Evolutionary conservation across 257 asterid species (phyloP), one percentile per base, ranked within the genome.

Genomic region (Phtheirospermum japonicum): DNA sequence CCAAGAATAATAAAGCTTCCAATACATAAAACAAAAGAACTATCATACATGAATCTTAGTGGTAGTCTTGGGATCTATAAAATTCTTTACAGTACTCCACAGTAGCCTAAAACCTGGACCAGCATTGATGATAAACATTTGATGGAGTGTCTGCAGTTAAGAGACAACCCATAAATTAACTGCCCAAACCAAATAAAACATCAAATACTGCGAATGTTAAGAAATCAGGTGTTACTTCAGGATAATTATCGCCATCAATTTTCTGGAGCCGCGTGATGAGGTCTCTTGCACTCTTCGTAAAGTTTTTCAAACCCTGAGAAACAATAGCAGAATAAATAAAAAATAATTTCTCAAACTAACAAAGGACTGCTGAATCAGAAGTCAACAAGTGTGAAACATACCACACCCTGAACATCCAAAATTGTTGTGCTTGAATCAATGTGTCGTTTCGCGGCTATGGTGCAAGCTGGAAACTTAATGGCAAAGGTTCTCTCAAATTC

Each of bases 341-440:
- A 14, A 52, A 23, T 50, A 64, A 43, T 12, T 36, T 52, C 63
- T 37, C 32, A 53, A 42, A 65, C 32, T 42, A 55, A 69, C 65
- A 39, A 33, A 62, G 39, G 53, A 60, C 13, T 23, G 12, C 54
- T 20, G 43, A 67, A 51, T 54, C 50, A 42, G 34, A 69, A 39
- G 51, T 46, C 36, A 72, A 49, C 13, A 60, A 23, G 49, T 37
- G 37, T 30, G 51, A 36, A 57, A 78, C 95, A 19, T 84, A 93
- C 99, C 90, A 93, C 91, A 50, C 99, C 95, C n/a, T 93, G 99
- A 69, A 93, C 99, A 71, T 93, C 97, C 83, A 93, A 79, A 72
- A 93, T 81, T 52, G 97, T 93, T 6, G 97, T 89, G 85, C 96
- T 93, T 12, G 89, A 85, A 80, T 93, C 96, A 61, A 93, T 93